Percentiles rank a stretch among this genome's conserved stretches.
These are phyloP conservation scores for Streptanthus diversifolius DNA, from an alignment of 345 rosid genomes.

Conservation along the genomic window DNA sequence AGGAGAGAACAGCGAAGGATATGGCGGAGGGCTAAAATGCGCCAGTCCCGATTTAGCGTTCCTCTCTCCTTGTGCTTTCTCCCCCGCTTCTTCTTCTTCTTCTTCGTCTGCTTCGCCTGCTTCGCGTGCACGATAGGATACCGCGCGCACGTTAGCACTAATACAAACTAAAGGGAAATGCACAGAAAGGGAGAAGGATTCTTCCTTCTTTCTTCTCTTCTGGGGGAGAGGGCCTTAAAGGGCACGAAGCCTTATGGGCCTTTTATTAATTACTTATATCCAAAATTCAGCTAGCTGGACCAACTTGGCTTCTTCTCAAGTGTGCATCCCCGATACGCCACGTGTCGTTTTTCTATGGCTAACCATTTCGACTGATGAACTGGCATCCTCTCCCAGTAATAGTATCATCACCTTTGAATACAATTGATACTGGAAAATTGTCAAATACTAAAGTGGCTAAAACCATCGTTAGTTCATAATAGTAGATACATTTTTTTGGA, in stretches of 20 bases:
- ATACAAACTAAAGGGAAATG: neutral
- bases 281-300: neutral
- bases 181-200: neutral
- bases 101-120: neutral
- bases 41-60: conserved; percentile 31
- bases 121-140: conserved; percentile 36
- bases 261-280: neutral
- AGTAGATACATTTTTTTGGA: no score
- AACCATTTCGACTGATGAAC: neutral
- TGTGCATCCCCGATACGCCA: neutral
- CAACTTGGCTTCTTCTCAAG: neutral
- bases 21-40: conserved; percentile 34
- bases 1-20: conserved; percentile 12
- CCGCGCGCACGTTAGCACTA: conserved; percentile 27
- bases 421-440: no score
- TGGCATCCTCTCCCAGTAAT: neutral
- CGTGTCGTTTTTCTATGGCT: neutral
- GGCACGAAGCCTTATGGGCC: conserved; percentile 30
- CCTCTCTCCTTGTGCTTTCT: neutral
- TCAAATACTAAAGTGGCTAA: neutral
- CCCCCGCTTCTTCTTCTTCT: neutral
- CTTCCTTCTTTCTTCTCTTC: neutral
- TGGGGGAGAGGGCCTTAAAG: neutral
- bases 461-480: neutral
- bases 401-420: no score